phyloP scores from a whole-genome alignment of 1,284 basidiomycete species.

The Fomitiporia mediterranea region DNA sequence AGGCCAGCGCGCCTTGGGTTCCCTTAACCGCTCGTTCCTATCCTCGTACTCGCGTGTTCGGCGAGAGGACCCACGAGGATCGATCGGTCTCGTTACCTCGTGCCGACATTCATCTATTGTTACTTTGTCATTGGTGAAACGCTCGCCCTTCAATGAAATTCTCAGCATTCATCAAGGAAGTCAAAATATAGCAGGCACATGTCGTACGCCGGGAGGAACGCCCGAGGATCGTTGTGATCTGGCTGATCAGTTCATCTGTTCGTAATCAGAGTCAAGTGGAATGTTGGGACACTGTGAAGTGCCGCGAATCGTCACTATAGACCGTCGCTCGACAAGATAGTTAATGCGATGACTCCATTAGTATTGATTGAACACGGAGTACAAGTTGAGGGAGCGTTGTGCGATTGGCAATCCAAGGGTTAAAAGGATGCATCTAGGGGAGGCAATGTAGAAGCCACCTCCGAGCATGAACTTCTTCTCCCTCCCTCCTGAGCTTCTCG shows the following conservation, averaged over 20 bases:
- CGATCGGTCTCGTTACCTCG: constrained; percentile 3
- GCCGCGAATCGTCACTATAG: neutral
- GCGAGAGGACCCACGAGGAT: neutral
- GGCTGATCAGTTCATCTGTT: neutral
- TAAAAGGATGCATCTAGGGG: constrained; percentile 6
- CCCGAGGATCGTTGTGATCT: constrained; percentile 12
- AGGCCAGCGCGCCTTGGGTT: neutral
- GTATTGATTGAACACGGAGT: neutral
- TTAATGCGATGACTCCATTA: constrained; percentile 1
- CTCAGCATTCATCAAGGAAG: neutral
- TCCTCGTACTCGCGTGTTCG: neutral
- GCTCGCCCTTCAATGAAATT: neutral
- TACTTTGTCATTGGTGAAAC: constrained; percentile 1
- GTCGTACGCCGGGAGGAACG: constrained; percentile 3
- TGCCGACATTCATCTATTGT: neutral
- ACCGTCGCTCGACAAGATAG: constrained; percentile 9
- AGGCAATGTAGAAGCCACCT: neutral
- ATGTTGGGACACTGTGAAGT: constrained; percentile 10
- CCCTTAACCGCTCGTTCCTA: neutral
- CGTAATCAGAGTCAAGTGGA: constrained; percentile 7
- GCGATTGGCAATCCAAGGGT: neutral
- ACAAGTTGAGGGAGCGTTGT: neutral
- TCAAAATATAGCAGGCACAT: constrained; percentile 10
- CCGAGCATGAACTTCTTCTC: constrained; percentile 12
- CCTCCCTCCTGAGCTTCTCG: constrained; percentile 18